phyloP scores from a whole-genome alignment of 495 filamentous ascomycete species.

The Hypoxylon fuscum region DNA sequence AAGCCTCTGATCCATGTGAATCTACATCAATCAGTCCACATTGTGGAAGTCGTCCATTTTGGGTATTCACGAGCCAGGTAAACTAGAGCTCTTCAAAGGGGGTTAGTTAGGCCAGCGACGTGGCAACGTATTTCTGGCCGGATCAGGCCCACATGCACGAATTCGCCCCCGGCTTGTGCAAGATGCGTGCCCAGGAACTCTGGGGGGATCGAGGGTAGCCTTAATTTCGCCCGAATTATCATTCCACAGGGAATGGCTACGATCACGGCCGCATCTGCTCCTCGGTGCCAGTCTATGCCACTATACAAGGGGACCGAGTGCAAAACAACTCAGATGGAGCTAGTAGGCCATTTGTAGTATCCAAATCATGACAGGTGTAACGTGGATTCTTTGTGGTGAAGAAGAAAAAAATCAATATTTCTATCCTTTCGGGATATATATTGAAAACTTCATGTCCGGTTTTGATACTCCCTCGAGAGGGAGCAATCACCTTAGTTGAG shows the following conservation, averaged over 20 bases:
- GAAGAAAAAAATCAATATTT: background rate
- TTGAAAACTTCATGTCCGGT: no score
- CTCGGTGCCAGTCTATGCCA: slow-evolving; percentile 23
- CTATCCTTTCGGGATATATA: no score
- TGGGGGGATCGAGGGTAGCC: slow-evolving; percentile 28
- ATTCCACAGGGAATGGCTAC: slow-evolving; percentile 8
- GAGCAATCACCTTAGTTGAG: no score
- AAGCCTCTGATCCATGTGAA: slow-evolving; percentile 28
- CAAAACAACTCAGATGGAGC: slow-evolving; percentile 11
- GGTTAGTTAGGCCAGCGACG: slow-evolving; percentile 37
- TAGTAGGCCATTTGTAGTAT: slow-evolving; percentile 7
- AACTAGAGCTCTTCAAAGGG: slow-evolving; percentile 38
- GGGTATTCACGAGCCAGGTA: slow-evolving; percentile 37
- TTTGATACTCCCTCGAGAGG: no score
- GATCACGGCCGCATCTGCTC: slow-evolving; percentile 28
- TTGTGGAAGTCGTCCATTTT: slow-evolving; percentile 21
- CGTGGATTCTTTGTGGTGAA: slow-evolving; percentile 4
- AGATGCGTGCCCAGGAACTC: slow-evolving; percentile 35
- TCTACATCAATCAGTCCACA: slow-evolving; percentile 27
- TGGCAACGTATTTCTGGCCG: slow-evolving; percentile 39
- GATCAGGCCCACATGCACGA: slow-evolving; percentile 40
- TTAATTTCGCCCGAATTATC: slow-evolving; percentile 29
- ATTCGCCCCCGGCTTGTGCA: slow-evolving; percentile 38
- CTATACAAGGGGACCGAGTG: slow-evolving; percentile 16
- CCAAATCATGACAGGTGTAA: slow-evolving; percentile 20